These are phyloP conservation scores for Plasmodium falciparum DNA, from an alignment of 169 alveolate genomes.

Conservation along the genomic window DNA sequence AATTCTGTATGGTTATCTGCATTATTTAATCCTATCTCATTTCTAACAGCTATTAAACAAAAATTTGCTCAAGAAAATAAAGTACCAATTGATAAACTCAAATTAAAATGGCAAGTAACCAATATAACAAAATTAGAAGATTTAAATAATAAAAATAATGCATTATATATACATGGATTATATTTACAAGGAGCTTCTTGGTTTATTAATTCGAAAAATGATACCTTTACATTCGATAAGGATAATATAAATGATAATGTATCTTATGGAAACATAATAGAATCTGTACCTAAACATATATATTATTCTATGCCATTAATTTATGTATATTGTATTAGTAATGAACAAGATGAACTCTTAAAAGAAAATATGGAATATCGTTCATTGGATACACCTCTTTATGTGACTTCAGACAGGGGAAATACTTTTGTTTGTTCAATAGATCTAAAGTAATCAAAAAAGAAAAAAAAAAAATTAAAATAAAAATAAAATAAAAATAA, in stretches of 20 bases:
- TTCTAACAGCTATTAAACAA: conserved; percentile 96
- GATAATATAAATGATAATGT: conserved; percentile 33
- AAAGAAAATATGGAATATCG: conserved; percentile 21
- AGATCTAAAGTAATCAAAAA: conserved; percentile 42
- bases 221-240: conserved; percentile 41
- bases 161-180: conserved; percentile 66
- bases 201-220: conserved; percentile 62
- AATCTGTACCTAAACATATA: conserved; percentile 56
- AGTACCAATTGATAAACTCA: conserved; percentile 65
- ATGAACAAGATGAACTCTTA: conserved; percentile 49
- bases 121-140: conserved; percentile 67
- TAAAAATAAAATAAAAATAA: not conserved
- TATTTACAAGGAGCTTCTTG: conserved; percentile 73
- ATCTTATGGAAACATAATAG: conserved; percentile 59
- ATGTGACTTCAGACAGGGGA: conserved; percentile 66
- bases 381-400: conserved; percentile 40
- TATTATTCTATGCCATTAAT: conserved; percentile 65
- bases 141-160: conserved; percentile 58
- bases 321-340: conserved; percentile 50
- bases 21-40: conserved; percentile 96
- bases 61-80: conserved; percentile 50
- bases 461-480: not conserved
- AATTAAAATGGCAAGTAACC: conserved; percentile 67
- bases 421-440: conserved; percentile 61
- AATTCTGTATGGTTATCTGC: conserved; percentile 88